phyloP scores from a whole-genome alignment of 768 basidiomycete genomes.

The Sporobolomyces phaffii region DNA sequence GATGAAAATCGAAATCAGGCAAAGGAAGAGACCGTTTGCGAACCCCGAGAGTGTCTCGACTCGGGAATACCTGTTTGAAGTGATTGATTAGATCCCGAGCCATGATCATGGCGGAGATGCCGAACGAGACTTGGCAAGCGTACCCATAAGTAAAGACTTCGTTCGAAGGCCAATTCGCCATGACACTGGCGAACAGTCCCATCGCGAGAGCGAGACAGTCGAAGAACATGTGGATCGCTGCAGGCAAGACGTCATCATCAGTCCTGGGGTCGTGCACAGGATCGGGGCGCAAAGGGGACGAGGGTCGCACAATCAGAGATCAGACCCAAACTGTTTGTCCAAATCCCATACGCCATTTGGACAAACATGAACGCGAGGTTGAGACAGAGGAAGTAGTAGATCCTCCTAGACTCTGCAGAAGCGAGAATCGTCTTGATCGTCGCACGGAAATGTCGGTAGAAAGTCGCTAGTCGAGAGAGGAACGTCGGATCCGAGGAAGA shows the following conservation, averaged over 20 bases:
- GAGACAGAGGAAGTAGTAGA: constrained; percentile 91
- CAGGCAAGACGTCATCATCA: neutral
- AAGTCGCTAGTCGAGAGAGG: constrained; percentile 31
- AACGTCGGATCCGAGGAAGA: constrained; percentile 17
- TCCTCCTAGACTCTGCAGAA: constrained; percentile 85
- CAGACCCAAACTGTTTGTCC: constrained; percentile 92
- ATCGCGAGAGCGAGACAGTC: constrained; percentile 97
- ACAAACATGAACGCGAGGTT: constrained; percentile 95
- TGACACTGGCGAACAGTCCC: constrained; percentile 89
- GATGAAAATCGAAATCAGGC: constrained; percentile 93
- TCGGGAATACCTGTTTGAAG: constrained; percentile 66
- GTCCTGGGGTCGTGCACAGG: too few relatives aligned
- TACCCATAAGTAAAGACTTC: constrained; percentile 92
- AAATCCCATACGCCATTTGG: constrained; percentile 89
- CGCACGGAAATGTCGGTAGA: constrained; percentile 45
- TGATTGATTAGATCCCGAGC: too few relatives aligned
- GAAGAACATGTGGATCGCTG: constrained; percentile 99
- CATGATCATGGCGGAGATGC: too few relatives aligned
- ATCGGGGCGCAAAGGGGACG: neutral
- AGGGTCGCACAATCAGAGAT: constrained; percentile 71
- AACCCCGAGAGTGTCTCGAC: constrained; percentile 97
- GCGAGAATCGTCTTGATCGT: constrained; percentile 86
- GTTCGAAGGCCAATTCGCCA: constrained; percentile 96
- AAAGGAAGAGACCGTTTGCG: constrained; percentile 89
- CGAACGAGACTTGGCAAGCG: too few relatives aligned